These are phyloP conservation scores for Tetraselmis striata DNA, from an alignment of 139 green algal genomes.

Conservation along the genomic window DNA sequence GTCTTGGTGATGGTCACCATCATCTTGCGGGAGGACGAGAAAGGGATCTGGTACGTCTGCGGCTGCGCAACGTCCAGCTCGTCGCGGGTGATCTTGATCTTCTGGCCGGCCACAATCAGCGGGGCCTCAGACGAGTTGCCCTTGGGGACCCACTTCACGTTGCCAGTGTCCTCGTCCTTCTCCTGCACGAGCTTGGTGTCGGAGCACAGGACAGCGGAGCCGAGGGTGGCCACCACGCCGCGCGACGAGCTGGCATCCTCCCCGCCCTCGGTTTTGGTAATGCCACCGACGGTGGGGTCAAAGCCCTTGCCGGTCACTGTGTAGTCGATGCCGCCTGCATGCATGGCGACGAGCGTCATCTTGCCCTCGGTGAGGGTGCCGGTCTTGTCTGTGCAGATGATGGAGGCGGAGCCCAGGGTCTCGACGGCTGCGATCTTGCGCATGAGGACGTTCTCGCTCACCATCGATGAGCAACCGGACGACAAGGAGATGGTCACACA, in stretches of 20 bases:
- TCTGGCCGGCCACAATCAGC: constrained; percentile 8
- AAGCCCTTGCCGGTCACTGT: constrained; percentile 14
- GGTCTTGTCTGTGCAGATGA: constrained; percentile 53
- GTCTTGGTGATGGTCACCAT: constrained; percentile 16
- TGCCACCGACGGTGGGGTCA: constrained; percentile 8
- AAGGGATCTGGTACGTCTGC: constrained; percentile 4
- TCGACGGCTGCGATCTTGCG: constrained; percentile 29
- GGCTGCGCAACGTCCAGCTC: constrained; percentile 1
- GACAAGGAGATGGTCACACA: constrained; percentile 43
- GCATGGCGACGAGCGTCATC: too few relatives aligned
- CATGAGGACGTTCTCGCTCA: constrained; percentile 35
- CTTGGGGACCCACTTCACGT: constrained; percentile 1
- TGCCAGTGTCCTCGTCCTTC: not conserved
- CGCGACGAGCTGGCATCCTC: not conserved
- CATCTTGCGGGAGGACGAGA: constrained; percentile 18
- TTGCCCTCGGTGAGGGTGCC: constrained; percentile 49
- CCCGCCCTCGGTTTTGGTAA: constrained; percentile 1
- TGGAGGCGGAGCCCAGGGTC: constrained; percentile 40
- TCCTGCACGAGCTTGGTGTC: constrained; percentile 6
- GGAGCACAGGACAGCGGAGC: constrained; percentile 8
- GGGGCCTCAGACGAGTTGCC: constrained; percentile 14
- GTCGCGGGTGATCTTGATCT: constrained; percentile 2
- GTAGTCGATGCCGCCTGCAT: constrained; percentile 2
- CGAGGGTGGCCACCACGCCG: not conserved
- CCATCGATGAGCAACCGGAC: constrained; percentile 33